Percentiles rank a stretch among this genome's conserved stretches.
Evolutionary conservation across 2,329 filamentous ascomycete species (phyloP).

Genomic region (Aspergillus costaricaensis): DNA sequence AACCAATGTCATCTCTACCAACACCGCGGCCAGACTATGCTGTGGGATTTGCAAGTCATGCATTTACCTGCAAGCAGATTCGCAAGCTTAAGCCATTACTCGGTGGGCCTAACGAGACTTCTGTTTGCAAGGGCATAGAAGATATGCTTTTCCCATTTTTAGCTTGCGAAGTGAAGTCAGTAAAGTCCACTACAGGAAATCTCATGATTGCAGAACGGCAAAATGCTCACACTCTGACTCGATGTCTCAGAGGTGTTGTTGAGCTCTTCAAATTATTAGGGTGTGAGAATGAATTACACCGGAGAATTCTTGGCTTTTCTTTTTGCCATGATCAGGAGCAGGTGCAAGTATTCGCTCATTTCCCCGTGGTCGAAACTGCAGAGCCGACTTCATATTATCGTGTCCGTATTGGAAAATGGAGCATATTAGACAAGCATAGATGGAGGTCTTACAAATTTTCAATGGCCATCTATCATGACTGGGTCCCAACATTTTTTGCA

Average conservation of each 20-base stretch:
- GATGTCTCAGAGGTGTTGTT: constrained; percentile 6
- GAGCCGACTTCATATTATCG: neutral
- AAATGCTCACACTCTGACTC: constrained; percentile 7
- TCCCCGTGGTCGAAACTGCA: neutral
- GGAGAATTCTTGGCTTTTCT: constrained; percentile 9
- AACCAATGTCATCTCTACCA: neutral
- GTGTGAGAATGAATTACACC: constrained; percentile 2
- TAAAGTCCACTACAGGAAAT: too few relatives aligned
- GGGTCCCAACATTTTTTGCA: constrained; percentile 1
- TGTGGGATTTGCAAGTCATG: neutral
- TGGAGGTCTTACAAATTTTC: constrained; percentile 10
- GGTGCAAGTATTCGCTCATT: constrained; percentile 8
- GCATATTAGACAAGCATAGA: neutral
- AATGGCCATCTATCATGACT: constrained; percentile 9
- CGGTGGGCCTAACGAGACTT: neutral
- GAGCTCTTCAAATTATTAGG: neutral
- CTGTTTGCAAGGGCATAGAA: neutral
- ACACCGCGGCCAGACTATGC: constrained; percentile 6
- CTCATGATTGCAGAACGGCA: neutral
- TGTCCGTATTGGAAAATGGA: neutral
- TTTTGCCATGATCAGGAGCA: neutral
- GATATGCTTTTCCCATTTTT: constrained; percentile 9
- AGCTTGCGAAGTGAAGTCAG: neutral
- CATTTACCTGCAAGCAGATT: neutral
- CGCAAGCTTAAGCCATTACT: neutral